Percentiles rank a stretch among this genome's conserved stretches.
phyloP scores from a whole-genome alignment of 2,329 filamentous ascomycete species.

The Ramichloridium luteum region DNA sequence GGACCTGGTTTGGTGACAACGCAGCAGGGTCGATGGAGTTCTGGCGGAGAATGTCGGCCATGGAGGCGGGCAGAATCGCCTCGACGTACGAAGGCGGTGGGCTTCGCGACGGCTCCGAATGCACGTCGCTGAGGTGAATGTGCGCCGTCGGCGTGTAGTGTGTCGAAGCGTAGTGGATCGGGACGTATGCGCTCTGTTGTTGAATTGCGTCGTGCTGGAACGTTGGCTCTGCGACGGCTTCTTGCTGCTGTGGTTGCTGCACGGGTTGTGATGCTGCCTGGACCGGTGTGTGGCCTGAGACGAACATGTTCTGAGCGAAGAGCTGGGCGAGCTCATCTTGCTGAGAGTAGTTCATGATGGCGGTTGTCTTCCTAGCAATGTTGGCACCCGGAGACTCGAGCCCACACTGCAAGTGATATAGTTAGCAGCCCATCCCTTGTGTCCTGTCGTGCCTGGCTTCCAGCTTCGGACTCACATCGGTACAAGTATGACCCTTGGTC shows the following conservation, averaged over 20 bases:
- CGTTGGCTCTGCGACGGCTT: conserved; percentile 1
- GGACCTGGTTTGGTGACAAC: conserved; percentile 62
- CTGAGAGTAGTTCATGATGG: conserved; percentile 40
- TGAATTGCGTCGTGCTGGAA: background rate
- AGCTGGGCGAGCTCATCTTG: conserved; percentile 74
- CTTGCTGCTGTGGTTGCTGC: conserved; percentile 23
- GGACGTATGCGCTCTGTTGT: conserved; percentile 22
- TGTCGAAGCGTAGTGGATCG: conserved; percentile 62
- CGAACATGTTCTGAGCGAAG: conserved; percentile 63
- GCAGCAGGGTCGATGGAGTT: conserved; percentile 58
- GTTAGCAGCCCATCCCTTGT: too few species aligned
- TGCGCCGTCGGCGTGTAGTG: conserved; percentile 79
- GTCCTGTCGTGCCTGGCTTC: conserved; percentile 13
- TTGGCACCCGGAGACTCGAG: conserved; percentile 31
- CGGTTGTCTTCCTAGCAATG: conserved; percentile 32
- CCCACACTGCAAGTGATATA: too few species aligned
- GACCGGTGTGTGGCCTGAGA: conserved; percentile 38
- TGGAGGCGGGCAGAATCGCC: conserved; percentile 17
- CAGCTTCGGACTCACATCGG: conserved; percentile 30
- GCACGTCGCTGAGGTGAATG: conserved; percentile 34
- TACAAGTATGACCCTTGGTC: conserved; percentile 33
- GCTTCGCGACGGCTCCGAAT: conserved; percentile 21
- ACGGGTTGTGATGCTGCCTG: too few species aligned
- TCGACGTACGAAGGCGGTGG: conserved; percentile 23
- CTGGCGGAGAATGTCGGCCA: conserved; percentile 41